Percentiles rank a stretch among this genome's conserved stretches.
Evolutionary conservation across 2,329 filamentous ascomycete genomes (phyloP).

Genomic region (Ascochyta fabae): DNA sequence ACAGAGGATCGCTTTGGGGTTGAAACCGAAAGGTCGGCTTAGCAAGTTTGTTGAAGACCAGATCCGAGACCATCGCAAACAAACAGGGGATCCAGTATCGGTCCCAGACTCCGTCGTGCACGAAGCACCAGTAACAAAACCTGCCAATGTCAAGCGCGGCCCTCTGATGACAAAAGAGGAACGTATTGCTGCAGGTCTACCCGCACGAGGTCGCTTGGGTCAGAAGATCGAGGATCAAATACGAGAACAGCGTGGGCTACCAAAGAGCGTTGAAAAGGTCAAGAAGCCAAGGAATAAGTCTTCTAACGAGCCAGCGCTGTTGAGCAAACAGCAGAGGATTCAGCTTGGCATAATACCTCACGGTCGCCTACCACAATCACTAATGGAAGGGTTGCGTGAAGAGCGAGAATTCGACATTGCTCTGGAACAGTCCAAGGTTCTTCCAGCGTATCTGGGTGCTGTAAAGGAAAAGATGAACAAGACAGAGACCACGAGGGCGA

Average conservation of each 20-base stretch:
- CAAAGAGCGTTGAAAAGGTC: slow-evolving; percentile 18
- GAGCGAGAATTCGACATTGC: slow-evolving; percentile 28
- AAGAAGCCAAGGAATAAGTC: slow-evolving; percentile 25
- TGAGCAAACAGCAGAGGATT: slow-evolving; percentile 36
- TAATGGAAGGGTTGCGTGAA: slow-evolving; percentile 34
- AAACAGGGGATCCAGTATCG: slow-evolving; percentile 28
- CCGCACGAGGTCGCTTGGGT: slow-evolving; percentile 33
- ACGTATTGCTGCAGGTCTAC: slow-evolving; percentile 33
- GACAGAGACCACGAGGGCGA: neutral
- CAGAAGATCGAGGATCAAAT: slow-evolving; percentile 33
- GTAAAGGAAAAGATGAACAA: slow-evolving; percentile 6
- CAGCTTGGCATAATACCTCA: slow-evolving; percentile 32
- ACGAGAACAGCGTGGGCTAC: slow-evolving; percentile 31
- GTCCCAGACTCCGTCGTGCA: slow-evolving; percentile 10
- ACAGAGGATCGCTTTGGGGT: slow-evolving; percentile 32
- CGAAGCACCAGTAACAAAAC: neutral
- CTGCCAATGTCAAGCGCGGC: slow-evolving; percentile 11
- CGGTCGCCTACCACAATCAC: slow-evolving; percentile 32
- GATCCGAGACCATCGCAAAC: slow-evolving; percentile 35
- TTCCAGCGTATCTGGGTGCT: slow-evolving; percentile 17
- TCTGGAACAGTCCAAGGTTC: slow-evolving; percentile 26
- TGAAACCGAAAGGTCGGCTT: slow-evolving; percentile 35
- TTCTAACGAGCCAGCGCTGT: slow-evolving; percentile 26
- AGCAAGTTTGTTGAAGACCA: slow-evolving; percentile 32
- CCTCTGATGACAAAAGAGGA: slow-evolving; percentile 39